phyloP scores from a whole-genome alignment of 2,329 filamentous ascomycete species.

The Shiraia bambusicola region DNA sequence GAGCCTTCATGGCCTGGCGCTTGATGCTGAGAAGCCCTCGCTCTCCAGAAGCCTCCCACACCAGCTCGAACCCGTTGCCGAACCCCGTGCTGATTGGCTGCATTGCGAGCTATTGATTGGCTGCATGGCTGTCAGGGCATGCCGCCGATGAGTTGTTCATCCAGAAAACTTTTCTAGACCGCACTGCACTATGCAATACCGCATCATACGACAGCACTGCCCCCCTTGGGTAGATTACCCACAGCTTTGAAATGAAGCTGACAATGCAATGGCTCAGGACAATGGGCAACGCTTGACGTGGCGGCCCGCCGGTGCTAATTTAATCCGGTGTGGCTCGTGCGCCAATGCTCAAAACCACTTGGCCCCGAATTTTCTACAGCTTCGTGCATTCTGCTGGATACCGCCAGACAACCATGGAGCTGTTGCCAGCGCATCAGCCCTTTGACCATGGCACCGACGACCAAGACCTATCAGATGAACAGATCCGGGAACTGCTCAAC shows the following conservation, averaged over 20 bases:
- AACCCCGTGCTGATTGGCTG: slow-evolving; percentile 22
- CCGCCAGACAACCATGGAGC: slow-evolving; percentile 35
- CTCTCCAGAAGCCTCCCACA: slow-evolving; percentile 6
- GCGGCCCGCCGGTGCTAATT: slow-evolving; percentile 11
- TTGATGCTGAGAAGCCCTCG: slow-evolving; percentile 7
- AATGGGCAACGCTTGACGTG: slow-evolving; percentile 11
- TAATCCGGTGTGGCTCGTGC: slow-evolving; percentile 27
- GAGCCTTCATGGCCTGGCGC: slow-evolving; percentile 16
- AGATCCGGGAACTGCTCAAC: slow-evolving; percentile 63
- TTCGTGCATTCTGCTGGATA: slow-evolving; percentile 24
- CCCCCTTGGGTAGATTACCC: too few species aligned
- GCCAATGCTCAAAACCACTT: slow-evolving; percentile 25
- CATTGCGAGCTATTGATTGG: slow-evolving; percentile 6
- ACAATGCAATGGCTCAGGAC: slow-evolving; percentile 5
- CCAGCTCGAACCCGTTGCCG: background rate
- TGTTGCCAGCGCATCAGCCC: slow-evolving; percentile 39
- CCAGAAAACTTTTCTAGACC: slow-evolving; percentile 9
- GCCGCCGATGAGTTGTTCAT: slow-evolving; percentile 40
- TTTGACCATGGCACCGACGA: slow-evolving; percentile 42
- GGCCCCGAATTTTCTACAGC: slow-evolving; percentile 24
- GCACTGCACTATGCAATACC: slow-evolving; percentile 23
- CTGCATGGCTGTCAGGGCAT: slow-evolving; percentile 1
- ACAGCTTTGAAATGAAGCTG: slow-evolving; percentile 26
- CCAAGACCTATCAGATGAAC: slow-evolving; percentile 62
- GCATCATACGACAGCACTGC: slow-evolving; percentile 22